These are phyloP conservation scores for Exserohilum rostratum DNA, from an alignment of 2,329 filamentous ascomycete species.

Conservation along the genomic window DNA sequence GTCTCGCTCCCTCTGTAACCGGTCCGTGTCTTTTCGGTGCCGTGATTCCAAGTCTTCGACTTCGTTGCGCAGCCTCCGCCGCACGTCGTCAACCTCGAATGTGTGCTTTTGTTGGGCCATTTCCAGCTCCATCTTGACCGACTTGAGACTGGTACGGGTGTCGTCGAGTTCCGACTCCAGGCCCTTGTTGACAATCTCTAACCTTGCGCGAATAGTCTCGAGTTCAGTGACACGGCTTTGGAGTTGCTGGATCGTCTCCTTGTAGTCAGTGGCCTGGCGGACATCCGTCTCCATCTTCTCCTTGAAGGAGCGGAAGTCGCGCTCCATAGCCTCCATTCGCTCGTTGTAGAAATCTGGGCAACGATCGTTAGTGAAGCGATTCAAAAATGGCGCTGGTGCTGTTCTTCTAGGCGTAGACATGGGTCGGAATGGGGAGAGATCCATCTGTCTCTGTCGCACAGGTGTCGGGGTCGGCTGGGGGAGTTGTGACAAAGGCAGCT, in stretches of 20 bases:
- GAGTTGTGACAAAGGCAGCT: conserved; percentile 25
- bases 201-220: conserved; percentile 58
- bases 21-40: conserved; percentile 63
- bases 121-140: conserved; percentile 57
- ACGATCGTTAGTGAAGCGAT: conserved; percentile 74
- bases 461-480: conserved; percentile 35
- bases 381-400: conserved; percentile 65
- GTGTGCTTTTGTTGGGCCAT: conserved; percentile 60
- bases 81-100: conserved; percentile 59
- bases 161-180: conserved; percentile 73
- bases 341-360: conserved; percentile 78
- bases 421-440: conserved; percentile 22
- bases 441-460: conserved; percentile 15
- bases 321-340: conserved; percentile 76
- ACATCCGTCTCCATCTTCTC: conserved; percentile 73
- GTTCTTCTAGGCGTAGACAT: conserved; percentile 29
- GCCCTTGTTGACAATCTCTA: conserved; percentile 59
- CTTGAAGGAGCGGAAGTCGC: conserved; percentile 73
- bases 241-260: conserved; percentile 75
- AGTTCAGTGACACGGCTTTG: conserved; percentile 71
- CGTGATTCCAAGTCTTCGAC: conserved; percentile 61
- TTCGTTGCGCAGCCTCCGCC: conserved; percentile 62
- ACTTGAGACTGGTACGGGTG: conserved; percentile 59
- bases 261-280: conserved; percentile 70
- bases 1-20: conserved; percentile 59